A percentile compares a stretch with the other conserved stretches of the same genome.
phyloP scores from a whole-genome alignment of 345 rosid species.

The sweet orange (Citrus sinensis) region DNA sequence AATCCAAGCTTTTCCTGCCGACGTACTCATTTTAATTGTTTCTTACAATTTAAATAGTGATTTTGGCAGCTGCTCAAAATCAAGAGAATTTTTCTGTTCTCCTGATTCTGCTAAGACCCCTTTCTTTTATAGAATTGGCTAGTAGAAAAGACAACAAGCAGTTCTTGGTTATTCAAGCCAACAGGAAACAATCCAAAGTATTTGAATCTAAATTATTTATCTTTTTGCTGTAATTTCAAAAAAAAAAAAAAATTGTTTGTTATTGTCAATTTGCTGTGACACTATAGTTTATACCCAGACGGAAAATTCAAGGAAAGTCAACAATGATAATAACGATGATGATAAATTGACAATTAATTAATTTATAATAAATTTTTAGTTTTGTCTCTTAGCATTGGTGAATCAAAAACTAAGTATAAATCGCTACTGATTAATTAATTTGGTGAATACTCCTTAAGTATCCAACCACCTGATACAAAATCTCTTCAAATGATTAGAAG shows the following conservation, averaged over 20 bases:
- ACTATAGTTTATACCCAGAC: not conserved
- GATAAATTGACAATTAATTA: not conserved
- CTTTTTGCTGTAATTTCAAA: not conserved
- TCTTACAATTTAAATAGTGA: too few relatives aligned
- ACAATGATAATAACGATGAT: not conserved
- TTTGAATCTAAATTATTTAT: not conserved
- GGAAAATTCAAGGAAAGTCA: not conserved
- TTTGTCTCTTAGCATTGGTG: too few relatives aligned
- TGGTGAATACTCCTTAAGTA: not conserved
- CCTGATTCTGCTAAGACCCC: not conserved
- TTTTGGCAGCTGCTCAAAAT: not conserved
- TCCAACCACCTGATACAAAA: not conserved
- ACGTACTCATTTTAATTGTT: not conserved
- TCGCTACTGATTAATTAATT: not conserved
- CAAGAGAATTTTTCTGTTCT: not conserved
- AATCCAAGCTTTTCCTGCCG: constrained; percentile 34
- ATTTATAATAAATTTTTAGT: too few relatives aligned
- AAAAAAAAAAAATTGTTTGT: not conserved
- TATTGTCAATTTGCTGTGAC: not conserved
- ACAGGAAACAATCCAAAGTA: not conserved
- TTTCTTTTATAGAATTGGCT: not conserved
- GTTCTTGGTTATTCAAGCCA: not conserved
- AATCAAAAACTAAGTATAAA: too few relatives aligned
- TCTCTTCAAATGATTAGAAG: not conserved
- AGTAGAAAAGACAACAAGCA: not conserved